Evolutionary conservation across 169 alveolate species (phyloP).

Genomic region (Plasmodium falciparum): DNA sequence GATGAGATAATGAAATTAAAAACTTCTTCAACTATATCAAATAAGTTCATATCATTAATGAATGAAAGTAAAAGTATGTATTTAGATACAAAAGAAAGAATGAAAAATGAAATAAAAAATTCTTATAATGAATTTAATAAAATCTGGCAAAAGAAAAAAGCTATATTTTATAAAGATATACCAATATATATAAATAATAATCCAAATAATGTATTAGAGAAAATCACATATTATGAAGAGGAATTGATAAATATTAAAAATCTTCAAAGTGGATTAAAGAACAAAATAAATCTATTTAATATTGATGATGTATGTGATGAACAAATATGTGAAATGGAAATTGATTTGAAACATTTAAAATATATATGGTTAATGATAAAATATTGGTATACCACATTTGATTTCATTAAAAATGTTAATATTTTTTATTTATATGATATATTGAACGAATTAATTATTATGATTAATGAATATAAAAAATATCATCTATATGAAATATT

Average conservation of each 20-base stretch:
- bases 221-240: constrained; percentile 56
- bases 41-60: constrained; percentile 53
- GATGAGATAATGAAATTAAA: constrained; percentile 76
- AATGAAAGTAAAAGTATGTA: constrained; percentile 68
- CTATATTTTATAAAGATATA: constrained; percentile 67
- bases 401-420: constrained; percentile 72
- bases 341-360: constrained; percentile 42
- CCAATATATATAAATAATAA: constrained; percentile 58
- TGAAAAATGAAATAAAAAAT: constrained; percentile 76
- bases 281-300: constrained; percentile 62
- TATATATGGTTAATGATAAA: constrained; percentile 70
- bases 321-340: constrained; percentile 67
- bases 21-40: constrained; percentile 51
- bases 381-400: constrained; percentile 50
- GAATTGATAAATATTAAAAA: constrained; percentile 52
- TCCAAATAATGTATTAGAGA: constrained; percentile 47
- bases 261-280: constrained; percentile 31
- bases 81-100: constrained; percentile 73
- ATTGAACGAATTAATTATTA: constrained; percentile 26
- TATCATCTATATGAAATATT: constrained; percentile 12
- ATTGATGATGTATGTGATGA: constrained; percentile 77
- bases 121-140: constrained; percentile 73
- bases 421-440: constrained; percentile 68
- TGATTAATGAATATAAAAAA: constrained; percentile 55
- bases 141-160: constrained; percentile 72